Percentiles rank a stretch among this genome's conserved stretches.
Conservation (phyloP, 805 yeast species). For the Nakazawaea anatomiae region DNA sequence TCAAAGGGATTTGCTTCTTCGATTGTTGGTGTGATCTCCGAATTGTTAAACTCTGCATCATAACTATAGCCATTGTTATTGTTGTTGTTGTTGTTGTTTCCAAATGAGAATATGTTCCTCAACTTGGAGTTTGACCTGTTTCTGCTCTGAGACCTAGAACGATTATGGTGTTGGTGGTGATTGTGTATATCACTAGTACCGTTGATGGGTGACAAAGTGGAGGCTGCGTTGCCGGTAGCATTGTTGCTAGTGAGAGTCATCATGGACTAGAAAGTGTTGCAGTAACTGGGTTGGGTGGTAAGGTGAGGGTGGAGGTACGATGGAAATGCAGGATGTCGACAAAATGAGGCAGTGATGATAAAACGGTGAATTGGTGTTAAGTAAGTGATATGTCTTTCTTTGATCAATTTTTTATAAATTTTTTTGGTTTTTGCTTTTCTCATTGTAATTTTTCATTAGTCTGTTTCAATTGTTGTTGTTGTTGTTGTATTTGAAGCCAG, state of each 20-base stretch:
- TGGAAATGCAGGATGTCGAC: no score
- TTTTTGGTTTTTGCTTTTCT: no score
- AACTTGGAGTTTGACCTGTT: constrained; percentile 35
- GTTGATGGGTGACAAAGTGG: constrained; percentile 6
- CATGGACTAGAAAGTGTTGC: not conserved
- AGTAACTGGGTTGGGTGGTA: no score
- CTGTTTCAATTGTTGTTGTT: no score
- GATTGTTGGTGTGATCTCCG: constrained; percentile 7
- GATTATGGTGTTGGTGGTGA: not conserved
- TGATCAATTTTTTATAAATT: no score
- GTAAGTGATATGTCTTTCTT: no score
- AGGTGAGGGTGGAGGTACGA: no score
- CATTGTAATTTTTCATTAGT: no score
- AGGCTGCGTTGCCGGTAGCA: constrained; percentile 12
- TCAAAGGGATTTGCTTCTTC: constrained; percentile 9
- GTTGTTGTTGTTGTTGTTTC: constrained; percentile 15
- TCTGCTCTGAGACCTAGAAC: constrained; percentile 22
- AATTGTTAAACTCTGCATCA: constrained; percentile 1
- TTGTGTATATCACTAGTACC: not conserved
- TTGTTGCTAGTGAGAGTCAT: not conserved
- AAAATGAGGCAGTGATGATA: no score
- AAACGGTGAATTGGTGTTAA: no score
- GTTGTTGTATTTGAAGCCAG: no score
- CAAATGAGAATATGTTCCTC: constrained; percentile 33
- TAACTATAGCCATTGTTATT: not conserved